phyloP scores from a whole-genome alignment of 2,329 filamentous ascomycete species.

The Pseudogymnoascus sp. region DNA sequence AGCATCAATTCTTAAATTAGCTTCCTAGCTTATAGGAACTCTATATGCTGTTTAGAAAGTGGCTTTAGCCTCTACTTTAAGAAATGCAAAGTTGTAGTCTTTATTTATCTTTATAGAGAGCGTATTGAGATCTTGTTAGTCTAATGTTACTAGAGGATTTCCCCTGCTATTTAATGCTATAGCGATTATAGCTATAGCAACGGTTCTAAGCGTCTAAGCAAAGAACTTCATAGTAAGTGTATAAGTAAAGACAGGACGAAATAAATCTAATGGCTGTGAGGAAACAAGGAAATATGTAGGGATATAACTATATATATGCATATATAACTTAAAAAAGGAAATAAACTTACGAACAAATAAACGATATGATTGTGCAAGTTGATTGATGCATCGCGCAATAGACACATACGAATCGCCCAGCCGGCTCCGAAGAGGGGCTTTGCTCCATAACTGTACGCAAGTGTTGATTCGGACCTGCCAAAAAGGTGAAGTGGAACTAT shows the following conservation, averaged over 20 bases:
- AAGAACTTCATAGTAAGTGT: background rate
- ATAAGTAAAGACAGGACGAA: background rate
- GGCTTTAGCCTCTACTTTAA: background rate
- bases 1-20: background rate
- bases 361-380: background rate
- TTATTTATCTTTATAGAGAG: constrained; percentile 1
- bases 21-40: background rate
- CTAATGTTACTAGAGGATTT: background rate
- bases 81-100: background rate
- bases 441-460: too few species aligned
- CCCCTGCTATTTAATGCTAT: background rate
- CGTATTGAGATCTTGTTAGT: background rate
- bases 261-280: background rate
- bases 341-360: background rate
- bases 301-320: background rate
- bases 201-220: background rate
- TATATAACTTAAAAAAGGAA: background rate
- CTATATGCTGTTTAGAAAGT: background rate
- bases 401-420: background rate
- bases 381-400: background rate
- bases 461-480: background rate
- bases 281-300: background rate
- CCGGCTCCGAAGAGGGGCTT: background rate
- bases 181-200: background rate
- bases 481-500: background rate